Conservation (phyloP, 1,139 yeast genomes). For the Arxiozyma bovina region DNA sequence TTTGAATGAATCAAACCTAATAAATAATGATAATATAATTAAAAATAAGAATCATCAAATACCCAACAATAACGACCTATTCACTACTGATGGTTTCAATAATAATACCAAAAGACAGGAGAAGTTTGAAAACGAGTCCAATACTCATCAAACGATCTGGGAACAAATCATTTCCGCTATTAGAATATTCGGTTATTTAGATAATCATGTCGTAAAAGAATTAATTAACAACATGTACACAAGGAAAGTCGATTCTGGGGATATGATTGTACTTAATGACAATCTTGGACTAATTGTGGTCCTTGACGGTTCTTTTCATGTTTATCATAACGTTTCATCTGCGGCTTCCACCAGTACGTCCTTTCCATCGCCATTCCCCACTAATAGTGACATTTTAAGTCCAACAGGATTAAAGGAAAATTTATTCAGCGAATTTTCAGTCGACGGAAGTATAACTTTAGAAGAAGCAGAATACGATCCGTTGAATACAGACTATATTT, state of each 20-base stretch:
- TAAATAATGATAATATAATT: not conserved
- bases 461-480: constrained; percentile 8
- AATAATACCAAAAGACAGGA: not conserved
- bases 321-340: constrained; percentile 47
- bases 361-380: not conserved
- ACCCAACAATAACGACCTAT: not conserved
- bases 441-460: too few relatives aligned
- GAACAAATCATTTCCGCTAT: constrained; percentile 89
- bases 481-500: constrained; percentile 28
- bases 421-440: not conserved
- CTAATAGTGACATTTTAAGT: constrained; percentile 13
- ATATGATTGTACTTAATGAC: constrained; percentile 53
- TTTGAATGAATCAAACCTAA: constrained; percentile 6
- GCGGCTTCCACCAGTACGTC: not conserved
- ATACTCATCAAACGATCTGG: not conserved
- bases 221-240: constrained; percentile 88
- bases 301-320: constrained; percentile 86
- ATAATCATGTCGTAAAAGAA: constrained; percentile 84
- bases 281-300: constrained; percentile 85
- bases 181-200: constrained; percentile 88
- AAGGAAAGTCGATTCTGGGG: constrained; percentile 70
- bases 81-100: not conserved
- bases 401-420: not conserved
- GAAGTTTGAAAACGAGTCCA: not conserved
- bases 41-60: not conserved